phyloP scores from a whole-genome alignment of 2,329 filamentous ascomycete genomes.

The Monosporascus sp. region DNA sequence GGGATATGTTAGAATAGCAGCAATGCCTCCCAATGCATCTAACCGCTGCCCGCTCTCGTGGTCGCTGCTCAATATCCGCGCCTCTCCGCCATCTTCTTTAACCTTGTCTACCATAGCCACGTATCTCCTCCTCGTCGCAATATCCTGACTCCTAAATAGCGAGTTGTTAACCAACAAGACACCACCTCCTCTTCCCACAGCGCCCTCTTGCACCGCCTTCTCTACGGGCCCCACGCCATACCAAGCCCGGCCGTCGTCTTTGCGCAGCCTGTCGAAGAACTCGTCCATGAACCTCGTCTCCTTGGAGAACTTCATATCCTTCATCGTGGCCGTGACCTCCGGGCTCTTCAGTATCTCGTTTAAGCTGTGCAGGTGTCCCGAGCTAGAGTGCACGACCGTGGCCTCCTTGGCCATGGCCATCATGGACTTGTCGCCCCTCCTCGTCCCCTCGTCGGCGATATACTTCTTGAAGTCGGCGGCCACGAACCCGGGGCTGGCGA shows the following conservation, averaged over 20 bases:
- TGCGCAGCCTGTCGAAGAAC: slow-evolving; percentile 71
- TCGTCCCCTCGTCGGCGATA: slow-evolving; percentile 54
- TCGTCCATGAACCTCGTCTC: slow-evolving; percentile 82
- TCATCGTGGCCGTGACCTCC: slow-evolving; percentile 70
- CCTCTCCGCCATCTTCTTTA: slow-evolving; percentile 80
- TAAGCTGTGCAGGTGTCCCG: slow-evolving; percentile 80
- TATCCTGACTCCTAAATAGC: slow-evolving; percentile 78
- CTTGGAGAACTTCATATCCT: slow-evolving; percentile 80
- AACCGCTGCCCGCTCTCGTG: slow-evolving; percentile 89
- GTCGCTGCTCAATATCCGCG: slow-evolving; percentile 82
- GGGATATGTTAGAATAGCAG: slow-evolving; percentile 86
- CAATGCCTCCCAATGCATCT: slow-evolving; percentile 79
- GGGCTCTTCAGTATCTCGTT: slow-evolving; percentile 81
- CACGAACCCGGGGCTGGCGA: slow-evolving; percentile 87
- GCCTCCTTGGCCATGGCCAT: slow-evolving; percentile 55
- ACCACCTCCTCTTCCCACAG: slow-evolving; percentile 81
- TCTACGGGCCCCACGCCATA: slow-evolving; percentile 83
- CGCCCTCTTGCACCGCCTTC: slow-evolving; percentile 77
- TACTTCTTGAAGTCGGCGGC: slow-evolving; percentile 76
- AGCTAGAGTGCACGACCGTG: slow-evolving; percentile 76
- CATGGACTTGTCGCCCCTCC: slow-evolving; percentile 63
- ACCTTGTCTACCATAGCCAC: slow-evolving; percentile 84
- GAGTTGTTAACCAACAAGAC: slow-evolving; percentile 81
- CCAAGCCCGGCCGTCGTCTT: slow-evolving; percentile 83
- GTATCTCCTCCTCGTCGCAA: slow-evolving; percentile 72